Base-by-base conservation (phyloP, 805 yeast species). In the Sungouiozyma ichnusensis region DNA sequence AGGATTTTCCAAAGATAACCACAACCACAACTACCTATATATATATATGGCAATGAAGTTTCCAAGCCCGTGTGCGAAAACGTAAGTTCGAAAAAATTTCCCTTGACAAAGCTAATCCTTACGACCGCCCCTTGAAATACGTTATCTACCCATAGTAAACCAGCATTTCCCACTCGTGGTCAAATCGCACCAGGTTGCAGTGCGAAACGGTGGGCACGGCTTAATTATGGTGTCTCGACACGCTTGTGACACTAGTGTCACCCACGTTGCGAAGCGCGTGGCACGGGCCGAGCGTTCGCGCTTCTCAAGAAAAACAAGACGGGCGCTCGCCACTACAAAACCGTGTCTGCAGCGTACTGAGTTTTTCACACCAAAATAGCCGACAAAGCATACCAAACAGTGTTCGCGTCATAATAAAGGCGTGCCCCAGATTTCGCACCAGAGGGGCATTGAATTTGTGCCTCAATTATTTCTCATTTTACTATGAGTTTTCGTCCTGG, bases 181-280 rank as follows among this genome's bases (percentile, higher is more conserved):
- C 29, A 24, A 24, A 24, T 6, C 29, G 29, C 11, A 24, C 11
- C 29, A 24, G 29, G 29, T 24, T 37, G 19, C 27, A 38, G 45
- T 42, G 57, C 46, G 57, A 52, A 53, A 44, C 34, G 37, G 13
- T 35, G 20, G 39, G 56, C 38, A 50, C 45, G 48, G 20, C 15
- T 53, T 48, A 39, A 50, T 44, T 53, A 53, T 50, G 55, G 40
- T 20, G 16, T 11, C 20, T 20, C 8, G 33, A 11, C 33, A 32
- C 16, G 16, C 6, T 20, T 20, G 34, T 20, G 20, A n/a, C n/a
- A n/a, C n/a, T n/a, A n/a, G n/a, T n/a, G n/a, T n/a, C n/a, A n/a
- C n/a, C n/a, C n/a, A n/a, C n/a, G n/a, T 6, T 24, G 29, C 29
- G 29, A 24, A 24, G 29, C 29, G 29, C 29, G 29, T 24, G 29